Conservation (phyloP, 805 yeast species). For the Pichia occidentalis region DNA sequence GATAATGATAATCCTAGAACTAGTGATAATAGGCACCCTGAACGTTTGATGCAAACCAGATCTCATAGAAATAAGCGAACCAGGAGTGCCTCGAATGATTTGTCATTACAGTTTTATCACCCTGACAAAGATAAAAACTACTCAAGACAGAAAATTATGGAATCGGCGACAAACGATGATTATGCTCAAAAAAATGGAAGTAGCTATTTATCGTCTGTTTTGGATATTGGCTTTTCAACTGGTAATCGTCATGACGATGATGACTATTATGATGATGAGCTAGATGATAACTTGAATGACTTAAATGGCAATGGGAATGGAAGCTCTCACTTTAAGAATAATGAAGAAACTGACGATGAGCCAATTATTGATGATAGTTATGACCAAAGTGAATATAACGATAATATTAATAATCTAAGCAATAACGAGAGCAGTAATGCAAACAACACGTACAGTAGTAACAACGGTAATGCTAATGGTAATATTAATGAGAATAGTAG, state of each 20-base stretch:
- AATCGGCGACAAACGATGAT: slow-evolving; percentile 4
- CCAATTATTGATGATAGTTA: slow-evolving; percentile 3
- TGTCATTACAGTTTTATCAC: slow-evolving; percentile 6
- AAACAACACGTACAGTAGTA: neutral
- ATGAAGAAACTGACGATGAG: slow-evolving; percentile 6
- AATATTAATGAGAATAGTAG: too few relatives aligned
- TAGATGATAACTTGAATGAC: neutral
- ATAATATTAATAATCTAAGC: too few relatives aligned
- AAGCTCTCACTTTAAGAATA: neutral
- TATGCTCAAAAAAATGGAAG: too few relatives aligned
- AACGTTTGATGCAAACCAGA: too few relatives aligned
- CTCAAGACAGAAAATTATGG: slow-evolving; percentile 7
- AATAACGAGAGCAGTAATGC: neutral
- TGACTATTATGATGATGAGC: slow-evolving; percentile 2
- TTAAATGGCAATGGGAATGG: neutral
- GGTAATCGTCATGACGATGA: neutral
- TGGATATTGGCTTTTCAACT: neutral
- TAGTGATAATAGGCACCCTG: neutral
- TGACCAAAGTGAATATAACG: too few relatives aligned
- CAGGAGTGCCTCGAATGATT: neutral
- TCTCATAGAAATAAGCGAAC: neutral
- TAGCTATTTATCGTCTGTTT: slow-evolving; percentile 2
- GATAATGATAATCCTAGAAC: neutral
- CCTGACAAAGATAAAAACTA: slow-evolving; percentile 2
- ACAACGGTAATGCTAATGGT: too few relatives aligned